A percentile compares a stretch with the other conserved stretches of the same genome.
These are phyloP conservation scores for Alisma plantagoaquatica DNA, from an alignment of 106 monocot species.

Conservation along the genomic window DNA sequence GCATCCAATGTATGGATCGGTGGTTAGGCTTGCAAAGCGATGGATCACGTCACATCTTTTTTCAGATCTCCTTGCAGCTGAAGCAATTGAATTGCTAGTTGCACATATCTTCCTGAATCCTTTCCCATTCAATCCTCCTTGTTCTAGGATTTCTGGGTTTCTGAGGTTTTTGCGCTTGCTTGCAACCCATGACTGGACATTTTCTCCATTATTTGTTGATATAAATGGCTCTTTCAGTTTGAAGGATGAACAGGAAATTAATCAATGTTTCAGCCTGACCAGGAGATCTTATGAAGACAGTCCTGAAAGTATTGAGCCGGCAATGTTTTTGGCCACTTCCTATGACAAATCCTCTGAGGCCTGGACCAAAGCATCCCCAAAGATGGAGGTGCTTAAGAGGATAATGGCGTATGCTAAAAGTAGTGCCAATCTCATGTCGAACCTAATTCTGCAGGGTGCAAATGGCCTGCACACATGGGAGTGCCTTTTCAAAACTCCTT, in stretches of 20 bases:
- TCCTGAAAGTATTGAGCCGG: slow-evolving; percentile 31
- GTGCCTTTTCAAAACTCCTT: slow-evolving; percentile 77
- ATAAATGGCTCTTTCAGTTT: slow-evolving; percentile 64
- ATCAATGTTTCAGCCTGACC: slow-evolving; percentile 54
- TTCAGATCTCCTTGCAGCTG: slow-evolving; percentile 70
- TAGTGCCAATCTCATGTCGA: slow-evolving; percentile 70
- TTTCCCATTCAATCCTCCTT: slow-evolving; percentile 70
- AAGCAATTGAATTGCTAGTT: slow-evolving; percentile 85
- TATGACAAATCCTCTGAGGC: slow-evolving; percentile 88
- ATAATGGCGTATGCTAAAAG: slow-evolving; percentile 73
- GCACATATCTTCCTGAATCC: slow-evolving; percentile 83
- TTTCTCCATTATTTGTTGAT: slow-evolving; percentile 81
- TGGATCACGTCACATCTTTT: slow-evolving; percentile 91
- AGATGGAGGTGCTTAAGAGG: slow-evolving; percentile 70
- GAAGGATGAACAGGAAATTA: slow-evolving; percentile 59
- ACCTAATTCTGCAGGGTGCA: slow-evolving; percentile 42
- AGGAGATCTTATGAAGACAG: slow-evolving; percentile 64
- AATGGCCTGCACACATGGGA: slow-evolving; percentile 71
- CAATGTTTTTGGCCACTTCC: slow-evolving; percentile 85
- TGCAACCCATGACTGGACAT: slow-evolving; percentile 73
- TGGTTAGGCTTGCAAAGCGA: slow-evolving; percentile 95
- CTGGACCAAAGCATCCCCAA: slow-evolving; percentile 82
- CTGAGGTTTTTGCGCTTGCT: slow-evolving; percentile 83
- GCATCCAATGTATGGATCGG: slow-evolving; percentile 66
- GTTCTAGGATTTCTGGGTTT: slow-evolving; percentile 79